phyloP scores from a whole-genome alignment of 2,329 filamentous ascomycete species.

The Apiospora aurea region DNA sequence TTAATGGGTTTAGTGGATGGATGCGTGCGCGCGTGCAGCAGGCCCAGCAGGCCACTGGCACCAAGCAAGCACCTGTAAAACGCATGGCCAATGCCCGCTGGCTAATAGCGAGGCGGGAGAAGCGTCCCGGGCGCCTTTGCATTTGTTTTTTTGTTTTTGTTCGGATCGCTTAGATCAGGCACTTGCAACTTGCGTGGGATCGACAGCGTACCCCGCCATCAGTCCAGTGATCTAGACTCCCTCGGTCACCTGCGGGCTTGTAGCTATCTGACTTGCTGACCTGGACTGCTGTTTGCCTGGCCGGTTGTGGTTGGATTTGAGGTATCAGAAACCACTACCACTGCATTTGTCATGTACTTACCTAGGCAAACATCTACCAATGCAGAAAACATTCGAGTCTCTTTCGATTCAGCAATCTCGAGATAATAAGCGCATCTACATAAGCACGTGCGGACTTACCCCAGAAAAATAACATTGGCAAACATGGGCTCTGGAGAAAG shows the following conservation, averaged over 20 bases:
- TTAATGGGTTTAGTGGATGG: neutral
- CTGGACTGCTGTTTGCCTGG: neutral
- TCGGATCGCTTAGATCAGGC: constrained; percentile 13
- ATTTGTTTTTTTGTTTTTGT: neutral
- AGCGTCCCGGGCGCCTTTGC: constrained; percentile 11
- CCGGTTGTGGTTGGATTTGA: neutral
- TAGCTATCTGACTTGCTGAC: neutral
- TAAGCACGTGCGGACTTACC: neutral
- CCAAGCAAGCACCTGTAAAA: neutral
- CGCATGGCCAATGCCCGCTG: constrained; percentile 10
- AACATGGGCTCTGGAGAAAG: neutral
- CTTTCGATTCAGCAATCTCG: neutral
- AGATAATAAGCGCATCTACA: neutral
- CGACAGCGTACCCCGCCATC: constrained; percentile 6
- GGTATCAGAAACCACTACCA: neutral
- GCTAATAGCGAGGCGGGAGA: constrained; percentile 5
- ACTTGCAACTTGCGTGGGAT: constrained; percentile 2
- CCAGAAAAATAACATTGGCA: neutral
- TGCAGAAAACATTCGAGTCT: neutral
- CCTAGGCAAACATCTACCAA: neutral
- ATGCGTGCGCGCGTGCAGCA: constrained; percentile 15
- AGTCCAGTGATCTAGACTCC: neutral
- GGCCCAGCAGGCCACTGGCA: no score
- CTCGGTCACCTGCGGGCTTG: constrained; percentile 10
- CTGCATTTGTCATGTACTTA: neutral